Evolutionary conservation across 257 asterid genomes (phyloP).

Genomic region (Fraxinus anomala): DNA sequence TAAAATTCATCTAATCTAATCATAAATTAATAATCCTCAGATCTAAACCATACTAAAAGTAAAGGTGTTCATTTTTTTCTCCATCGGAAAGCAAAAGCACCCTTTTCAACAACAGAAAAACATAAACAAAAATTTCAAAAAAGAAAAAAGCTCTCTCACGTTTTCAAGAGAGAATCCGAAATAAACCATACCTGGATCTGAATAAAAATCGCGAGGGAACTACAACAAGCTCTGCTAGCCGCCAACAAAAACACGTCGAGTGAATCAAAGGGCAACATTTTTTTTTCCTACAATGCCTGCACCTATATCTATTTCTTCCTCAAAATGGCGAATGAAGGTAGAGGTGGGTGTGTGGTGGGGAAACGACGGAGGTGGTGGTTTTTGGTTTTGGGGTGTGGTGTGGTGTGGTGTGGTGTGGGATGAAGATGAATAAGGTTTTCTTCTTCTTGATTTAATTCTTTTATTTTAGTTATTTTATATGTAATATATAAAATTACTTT

Average conservation of each 20-base stretch:
- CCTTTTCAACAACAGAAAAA: constrained; percentile 15
- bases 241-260: constrained; percentile 58
- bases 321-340: constrained; percentile 15
- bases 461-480: too few species aligned
- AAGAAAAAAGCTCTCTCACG: constrained; percentile 5
- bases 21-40: neutral
- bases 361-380: too few species aligned
- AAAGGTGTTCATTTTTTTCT: neutral
- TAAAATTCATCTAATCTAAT: too few species aligned
- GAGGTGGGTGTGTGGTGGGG: too few species aligned
- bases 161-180: neutral
- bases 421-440: too few species aligned
- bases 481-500: too few species aligned
- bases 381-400: too few species aligned
- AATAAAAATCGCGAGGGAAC: constrained; percentile 67
- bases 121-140: neutral
- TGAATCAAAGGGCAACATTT: constrained; percentile 59
- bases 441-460: too few species aligned
- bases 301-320: constrained; percentile 14
- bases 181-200: constrained; percentile 78
- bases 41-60: constrained; percentile 18
- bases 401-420: too few species aligned
- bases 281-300: constrained; percentile 23
- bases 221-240: constrained; percentile 74
- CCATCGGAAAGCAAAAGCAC: neutral